Base-by-base conservation (phyloP, 225 moss, liverwort and hornwort genomes). In the Sphagnum tenellum region DNA sequence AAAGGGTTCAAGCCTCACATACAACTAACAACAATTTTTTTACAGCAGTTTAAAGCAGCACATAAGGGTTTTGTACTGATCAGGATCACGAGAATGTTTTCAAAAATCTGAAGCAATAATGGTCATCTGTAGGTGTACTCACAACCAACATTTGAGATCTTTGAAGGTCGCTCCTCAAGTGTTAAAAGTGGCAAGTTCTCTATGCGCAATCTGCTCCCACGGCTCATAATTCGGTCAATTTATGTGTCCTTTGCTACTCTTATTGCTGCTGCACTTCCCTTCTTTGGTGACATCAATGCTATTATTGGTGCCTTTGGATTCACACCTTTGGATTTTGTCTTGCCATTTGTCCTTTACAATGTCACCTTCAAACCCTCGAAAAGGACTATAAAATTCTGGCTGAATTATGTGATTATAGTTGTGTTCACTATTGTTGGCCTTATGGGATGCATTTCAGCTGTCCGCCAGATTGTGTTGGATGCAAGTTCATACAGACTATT, bases 111-210 rank as follows among this genome's bases (percentile, higher is more conserved):
- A 29, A 29, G 1, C 1, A 29, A 1, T 29, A 29, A 29, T 29
- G 29, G 29, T 29, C 29, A 29, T 29, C 48, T 54, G 62, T 7
- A 87, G 87, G 77, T 89, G 2, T 89, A 89, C 57, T 76, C 83
- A 50, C 89, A 89, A 75, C 89, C 87, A 3, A 79, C 78, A 46
- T 87, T 89, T 50, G 87, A 87, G 73, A 70, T 89, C 45, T 80
- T 87, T 44, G 89, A 87, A 67, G 78, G 82, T 2, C 56, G 48
- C 56, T 59, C 44, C 45, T 81, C 83, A 0, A 73, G 81, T 5
- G 75, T 76, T 56, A 74, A 64, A 6, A 63, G 63, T 59, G 82
- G 68, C 44, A 79, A 78, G 55, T 86, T 76, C 58, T 67, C 86
- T 2, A 2, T 64, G 67, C 57, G 69, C 11, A 74, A 74, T 46